Conservation (phyloP, 495 filamentous ascomycete species). For the Penicillium samsonianum region DNA sequence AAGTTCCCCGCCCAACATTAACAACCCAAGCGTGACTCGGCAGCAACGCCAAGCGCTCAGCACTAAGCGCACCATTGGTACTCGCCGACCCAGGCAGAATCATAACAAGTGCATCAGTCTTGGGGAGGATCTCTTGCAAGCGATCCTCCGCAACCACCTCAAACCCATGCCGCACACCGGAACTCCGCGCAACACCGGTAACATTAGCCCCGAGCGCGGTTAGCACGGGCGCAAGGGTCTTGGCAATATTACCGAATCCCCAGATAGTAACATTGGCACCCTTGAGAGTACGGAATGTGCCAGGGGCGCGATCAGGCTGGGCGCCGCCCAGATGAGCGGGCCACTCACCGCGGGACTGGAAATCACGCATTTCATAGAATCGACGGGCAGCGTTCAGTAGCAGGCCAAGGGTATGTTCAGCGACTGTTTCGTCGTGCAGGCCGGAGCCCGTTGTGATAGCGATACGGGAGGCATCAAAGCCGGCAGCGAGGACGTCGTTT, state of each 20-base stretch:
- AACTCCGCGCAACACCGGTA: slow-evolving; percentile 26
- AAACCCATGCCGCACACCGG: slow-evolving; percentile 32
- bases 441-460: slow-evolving; percentile 58
- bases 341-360: slow-evolving; percentile 53
- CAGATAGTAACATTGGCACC: slow-evolving; percentile 42
- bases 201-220: slow-evolving; percentile 31
- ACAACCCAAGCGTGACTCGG: slow-evolving; percentile 62
- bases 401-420: slow-evolving; percentile 58
- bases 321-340: slow-evolving; percentile 56
- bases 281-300: slow-evolving; percentile 56
- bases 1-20: slow-evolving; percentile 66
- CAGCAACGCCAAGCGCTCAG: slow-evolving; percentile 37
- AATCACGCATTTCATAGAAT: slow-evolving; percentile 61
- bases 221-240: slow-evolving; percentile 32
- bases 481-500: slow-evolving; percentile 60
- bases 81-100: slow-evolving; percentile 31
- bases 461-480: slow-evolving; percentile 49
- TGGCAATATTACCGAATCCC: slow-evolving; percentile 40
- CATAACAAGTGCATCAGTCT: slow-evolving; percentile 36
- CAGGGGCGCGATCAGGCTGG: slow-evolving; percentile 46
- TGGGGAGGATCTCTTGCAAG: slow-evolving; percentile 23
- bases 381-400: slow-evolving; percentile 51
- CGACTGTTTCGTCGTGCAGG: slow-evolving; percentile 60
- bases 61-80: slow-evolving; percentile 29
- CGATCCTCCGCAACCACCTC: slow-evolving; percentile 49